Evolutionary conservation across 345 rosid genomes (phyloP).

Genomic region (Cardamine occulta): DNA sequence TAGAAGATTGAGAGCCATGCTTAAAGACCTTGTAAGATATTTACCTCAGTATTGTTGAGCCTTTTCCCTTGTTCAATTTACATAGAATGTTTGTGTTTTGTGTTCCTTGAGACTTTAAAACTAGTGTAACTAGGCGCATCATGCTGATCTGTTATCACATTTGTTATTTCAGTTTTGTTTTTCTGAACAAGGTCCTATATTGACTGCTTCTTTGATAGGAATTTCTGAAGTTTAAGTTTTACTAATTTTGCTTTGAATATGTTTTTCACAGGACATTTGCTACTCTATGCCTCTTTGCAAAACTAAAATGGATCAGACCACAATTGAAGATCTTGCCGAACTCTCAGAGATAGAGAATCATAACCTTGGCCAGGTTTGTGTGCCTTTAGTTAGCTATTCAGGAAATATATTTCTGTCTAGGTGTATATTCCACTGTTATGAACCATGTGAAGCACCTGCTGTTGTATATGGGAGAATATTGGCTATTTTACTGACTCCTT

Average conservation of each 20-base stretch:
- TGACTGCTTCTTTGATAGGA: not conserved
- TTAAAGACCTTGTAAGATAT: constrained; percentile 85
- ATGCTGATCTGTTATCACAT: not conserved
- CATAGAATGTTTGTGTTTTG: not conserved
- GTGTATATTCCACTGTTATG: constrained; percentile 8
- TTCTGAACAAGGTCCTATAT: constrained; percentile 23
- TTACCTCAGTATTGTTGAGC: constrained; percentile 11
- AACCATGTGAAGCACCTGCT: constrained; percentile 20
- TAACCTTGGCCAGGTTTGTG: constrained; percentile 90
- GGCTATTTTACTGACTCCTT: constrained; percentile 32
- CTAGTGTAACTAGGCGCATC: constrained; percentile 15
- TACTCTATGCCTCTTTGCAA: constrained; percentile 95
- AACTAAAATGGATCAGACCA: constrained; percentile 77
- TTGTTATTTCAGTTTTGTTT: not conserved
- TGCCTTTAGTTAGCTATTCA: not conserved
- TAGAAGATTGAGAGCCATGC: constrained; percentile 72
- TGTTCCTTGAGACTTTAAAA: constrained; percentile 10
- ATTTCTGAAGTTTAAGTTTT: not conserved
- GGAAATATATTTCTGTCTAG: not conserved
- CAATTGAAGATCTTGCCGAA: constrained; percentile 84
- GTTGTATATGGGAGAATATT: constrained; percentile 10
- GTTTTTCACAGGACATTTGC: constrained; percentile 64
- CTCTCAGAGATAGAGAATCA: constrained; percentile 94
- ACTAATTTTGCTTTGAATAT: constrained; percentile 20
- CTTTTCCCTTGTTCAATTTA: not conserved